Evolutionary conservation across 202 grass and related monocot species (phyloP), one percentile per base, ranked within the genome.

Genomic region (Cymbopogon flexuosus): DNA sequence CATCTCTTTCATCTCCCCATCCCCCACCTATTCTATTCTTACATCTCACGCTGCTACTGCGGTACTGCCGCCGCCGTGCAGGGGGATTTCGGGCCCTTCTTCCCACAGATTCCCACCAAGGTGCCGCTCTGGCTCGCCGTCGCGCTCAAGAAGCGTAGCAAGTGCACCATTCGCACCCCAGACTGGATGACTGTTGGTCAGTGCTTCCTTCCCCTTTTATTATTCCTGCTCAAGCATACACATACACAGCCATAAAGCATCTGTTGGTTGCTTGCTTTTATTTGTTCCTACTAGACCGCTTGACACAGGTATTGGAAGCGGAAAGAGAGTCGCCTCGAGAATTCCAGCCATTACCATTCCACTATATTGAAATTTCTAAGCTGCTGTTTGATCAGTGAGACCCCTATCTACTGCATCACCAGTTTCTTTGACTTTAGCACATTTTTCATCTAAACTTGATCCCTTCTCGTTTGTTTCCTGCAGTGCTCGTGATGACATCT

Each of bases 261-360:
- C n/a, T 85, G 5, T 33, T 43, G 22, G 8, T 35, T 14, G 12
- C 21, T 77, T 31, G 27, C 27, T 27, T 27, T 27, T 27, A 27
- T 27, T 41, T 87, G 15, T 91, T 73, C n/a, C 68, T 70, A 98
- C 68, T 73, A 98, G 95, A 95, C 10, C 93, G 79, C 68, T 84
- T 98, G 88, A 98, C 92, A 7, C 92, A 93, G 80, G 90, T 95
- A 40, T 65, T 98, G 49, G 95, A 98, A 51, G 86, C 90, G 0
- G 95, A 98, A 90, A 90, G 95, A 75, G 95, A 98, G 72, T 94
- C 95, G 3, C 88, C 95, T 39, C 90, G 92, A 79, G 95, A 98
- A 84, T 98, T 94, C 52, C 92, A 98, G 73, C 95, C 95, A 75
- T 73, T 94, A n/a, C 92, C 92, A 4, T 98, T 98, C 78, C 95